Evolutionary conservation across 2,329 filamentous ascomycete genomes (phyloP).

Genomic region (Scortechinia acanthostroma): DNA sequence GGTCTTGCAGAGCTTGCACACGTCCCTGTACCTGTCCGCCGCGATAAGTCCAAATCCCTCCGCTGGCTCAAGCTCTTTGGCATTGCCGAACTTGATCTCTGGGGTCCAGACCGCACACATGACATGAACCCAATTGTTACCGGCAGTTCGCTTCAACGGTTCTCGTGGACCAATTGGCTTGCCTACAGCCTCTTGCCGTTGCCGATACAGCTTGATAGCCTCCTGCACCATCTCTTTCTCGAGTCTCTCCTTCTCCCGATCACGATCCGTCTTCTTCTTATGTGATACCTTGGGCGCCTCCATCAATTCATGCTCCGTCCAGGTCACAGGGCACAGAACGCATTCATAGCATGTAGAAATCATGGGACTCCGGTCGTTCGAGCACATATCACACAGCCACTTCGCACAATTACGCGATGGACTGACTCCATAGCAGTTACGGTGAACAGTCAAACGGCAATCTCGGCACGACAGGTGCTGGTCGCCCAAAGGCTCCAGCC

Average conservation of each 20-base stretch:
- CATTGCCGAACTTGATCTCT: constrained; percentile 65
- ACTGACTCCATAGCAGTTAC: constrained; percentile 59
- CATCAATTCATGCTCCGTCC: constrained; percentile 56
- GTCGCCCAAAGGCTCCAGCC: constrained; percentile 46
- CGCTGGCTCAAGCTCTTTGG: constrained; percentile 55
- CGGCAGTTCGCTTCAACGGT: constrained; percentile 63
- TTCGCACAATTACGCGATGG: constrained; percentile 46
- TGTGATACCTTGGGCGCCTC: constrained; percentile 59
- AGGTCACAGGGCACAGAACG: constrained; percentile 59
- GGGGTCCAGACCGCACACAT: constrained; percentile 64
- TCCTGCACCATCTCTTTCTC: constrained; percentile 63
- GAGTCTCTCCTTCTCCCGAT: constrained; percentile 61
- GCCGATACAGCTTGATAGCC: constrained; percentile 54
- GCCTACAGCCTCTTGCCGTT: constrained; percentile 55
- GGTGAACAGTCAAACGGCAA: constrained; percentile 66
- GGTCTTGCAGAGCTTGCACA: constrained; percentile 64
- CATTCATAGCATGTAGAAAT: constrained; percentile 70
- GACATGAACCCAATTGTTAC: constrained; percentile 73
- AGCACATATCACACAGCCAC: constrained; percentile 71
- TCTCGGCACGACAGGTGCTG: constrained; percentile 54
- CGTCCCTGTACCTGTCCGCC: constrained; percentile 44
- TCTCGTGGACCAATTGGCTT: constrained; percentile 61
- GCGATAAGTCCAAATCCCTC: constrained; percentile 64
- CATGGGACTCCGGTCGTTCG: constrained; percentile 63
- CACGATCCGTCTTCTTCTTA: constrained; percentile 63